phyloP scores from a whole-genome alignment of 371 early-diverging fungal genomes.

The Mortierella sp. region DNA sequence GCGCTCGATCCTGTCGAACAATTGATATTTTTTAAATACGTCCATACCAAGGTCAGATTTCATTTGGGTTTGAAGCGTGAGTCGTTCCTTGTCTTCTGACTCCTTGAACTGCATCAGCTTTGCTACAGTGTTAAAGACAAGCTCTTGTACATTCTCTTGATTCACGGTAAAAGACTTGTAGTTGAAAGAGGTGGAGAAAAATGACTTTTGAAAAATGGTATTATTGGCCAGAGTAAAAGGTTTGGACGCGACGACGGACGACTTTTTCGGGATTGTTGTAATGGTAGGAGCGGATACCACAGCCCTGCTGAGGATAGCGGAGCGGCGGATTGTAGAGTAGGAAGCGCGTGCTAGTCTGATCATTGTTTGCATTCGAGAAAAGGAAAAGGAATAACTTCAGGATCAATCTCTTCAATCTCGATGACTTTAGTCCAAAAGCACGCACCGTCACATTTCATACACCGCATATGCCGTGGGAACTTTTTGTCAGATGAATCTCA shows the following conservation, averaged over 20 bases:
- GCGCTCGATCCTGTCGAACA: conserved; percentile 29
- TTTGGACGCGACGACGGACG: not conserved
- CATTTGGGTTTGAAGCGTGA: conserved; percentile 17
- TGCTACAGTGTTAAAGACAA: conserved; percentile 21
- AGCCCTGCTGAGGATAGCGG: too few relatives aligned
- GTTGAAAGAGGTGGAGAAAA: not conserved
- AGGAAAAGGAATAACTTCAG: too few relatives aligned
- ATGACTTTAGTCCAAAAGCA: too few relatives aligned
- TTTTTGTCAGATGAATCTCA: too few relatives aligned
- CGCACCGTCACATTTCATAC: too few relatives aligned
- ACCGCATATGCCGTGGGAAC: too few relatives aligned
- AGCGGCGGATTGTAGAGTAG: too few relatives aligned
- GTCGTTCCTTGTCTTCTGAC: conserved; percentile 9
- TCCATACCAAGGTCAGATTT: conserved; percentile 31
- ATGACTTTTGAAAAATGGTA: not conserved
- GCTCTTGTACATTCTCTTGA: conserved; percentile 12
- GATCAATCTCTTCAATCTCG: too few relatives aligned
- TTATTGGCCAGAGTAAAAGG: too few relatives aligned
- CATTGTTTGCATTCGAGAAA: too few relatives aligned
- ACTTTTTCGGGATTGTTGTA: not conserved
- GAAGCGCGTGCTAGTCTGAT: too few relatives aligned
- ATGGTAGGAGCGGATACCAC: too few relatives aligned
- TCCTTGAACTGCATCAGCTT: conserved; percentile 25
- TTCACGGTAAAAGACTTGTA: not conserved
- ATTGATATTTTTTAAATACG: conserved; percentile 38